Evolutionary conservation across 2,329 filamentous ascomycete species (phyloP).

Genomic region (Pseudocercospora pini-densiflorae): DNA sequence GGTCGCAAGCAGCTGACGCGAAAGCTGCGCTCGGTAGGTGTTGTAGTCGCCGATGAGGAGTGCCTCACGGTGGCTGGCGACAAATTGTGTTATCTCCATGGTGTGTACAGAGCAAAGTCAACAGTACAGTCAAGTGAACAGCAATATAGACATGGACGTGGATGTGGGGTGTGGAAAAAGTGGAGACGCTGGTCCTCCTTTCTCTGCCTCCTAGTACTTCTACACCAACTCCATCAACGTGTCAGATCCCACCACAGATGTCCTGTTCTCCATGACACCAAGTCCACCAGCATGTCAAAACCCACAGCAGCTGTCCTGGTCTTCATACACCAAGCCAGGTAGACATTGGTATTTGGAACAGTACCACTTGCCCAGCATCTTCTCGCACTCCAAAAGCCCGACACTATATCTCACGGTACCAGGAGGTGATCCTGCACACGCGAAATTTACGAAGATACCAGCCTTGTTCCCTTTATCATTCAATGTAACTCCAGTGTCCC

Average conservation of each 20-base stretch:
- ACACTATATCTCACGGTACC: neutral
- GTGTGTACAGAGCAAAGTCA: neutral
- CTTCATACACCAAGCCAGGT: neutral
- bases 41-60: slow-evolving; percentile 88
- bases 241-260: neutral
- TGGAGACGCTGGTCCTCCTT: neutral
- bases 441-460: neutral
- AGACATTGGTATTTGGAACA: neutral
- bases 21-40: slow-evolving; percentile 79
- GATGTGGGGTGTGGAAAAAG: neutral
- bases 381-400: neutral
- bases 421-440: neutral
- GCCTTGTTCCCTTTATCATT: slow-evolving; percentile 5
- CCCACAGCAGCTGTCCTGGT: neutral
- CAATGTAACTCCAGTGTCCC: neutral
- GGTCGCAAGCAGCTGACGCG: slow-evolving; percentile 78
- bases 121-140: neutral
- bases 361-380: neutral
- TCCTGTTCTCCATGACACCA: neutral
- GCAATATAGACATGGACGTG: neutral
- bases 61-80: slow-evolving; percentile 79
- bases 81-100: slow-evolving; percentile 90
- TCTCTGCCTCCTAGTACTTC: no score
- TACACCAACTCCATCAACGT: neutral
- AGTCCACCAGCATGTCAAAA: neutral